These are phyloP conservation scores for Saccharum officinarum DNA, from an alignment of 176 grass and related monocot genomes.

Conservation along the genomic window DNA sequence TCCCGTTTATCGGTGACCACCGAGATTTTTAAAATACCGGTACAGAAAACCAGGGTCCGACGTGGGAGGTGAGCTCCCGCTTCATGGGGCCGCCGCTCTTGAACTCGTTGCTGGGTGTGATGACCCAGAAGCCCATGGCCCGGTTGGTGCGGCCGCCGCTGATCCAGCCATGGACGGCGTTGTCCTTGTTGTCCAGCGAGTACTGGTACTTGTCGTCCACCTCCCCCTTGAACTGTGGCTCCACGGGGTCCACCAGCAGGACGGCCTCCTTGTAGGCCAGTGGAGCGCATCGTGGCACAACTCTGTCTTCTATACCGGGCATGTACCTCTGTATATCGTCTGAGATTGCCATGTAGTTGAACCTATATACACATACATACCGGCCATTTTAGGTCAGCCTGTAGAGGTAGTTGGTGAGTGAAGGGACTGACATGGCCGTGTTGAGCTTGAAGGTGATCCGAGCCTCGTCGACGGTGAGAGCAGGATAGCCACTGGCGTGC, in stretches of 20 bases:
- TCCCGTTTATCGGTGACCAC: too few species aligned
- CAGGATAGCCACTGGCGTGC: slow-evolving; percentile 41
- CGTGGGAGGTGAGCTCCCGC: slow-evolving; percentile 77
- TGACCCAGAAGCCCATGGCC: slow-evolving; percentile 70
- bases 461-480: slow-evolving; percentile 30
- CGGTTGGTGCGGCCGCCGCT: neutral
- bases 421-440: slow-evolving; percentile 16
- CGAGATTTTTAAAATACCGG: too few species aligned
- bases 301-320: slow-evolving; percentile 50
- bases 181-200: slow-evolving; percentile 55
- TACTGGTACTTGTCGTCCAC: slow-evolving; percentile 96
- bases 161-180: slow-evolving; percentile 68
- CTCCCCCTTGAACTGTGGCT: slow-evolving; percentile 60
- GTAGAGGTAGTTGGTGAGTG: neutral
- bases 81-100: slow-evolving; percentile 66
- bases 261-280: slow-evolving; percentile 76
- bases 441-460: slow-evolving; percentile 57
- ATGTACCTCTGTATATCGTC: slow-evolving; percentile 69
- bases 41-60: too few species aligned
- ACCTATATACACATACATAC: slow-evolving; percentile 14
- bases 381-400: neutral
- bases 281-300: neutral
- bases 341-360: slow-evolving; percentile 73
- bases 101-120: slow-evolving; percentile 80
- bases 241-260: slow-evolving; percentile 48